Base-by-base conservation (phyloP, 2,329 filamentous ascomycete genomes). In the Bipolaris sorokiniana region DNA sequence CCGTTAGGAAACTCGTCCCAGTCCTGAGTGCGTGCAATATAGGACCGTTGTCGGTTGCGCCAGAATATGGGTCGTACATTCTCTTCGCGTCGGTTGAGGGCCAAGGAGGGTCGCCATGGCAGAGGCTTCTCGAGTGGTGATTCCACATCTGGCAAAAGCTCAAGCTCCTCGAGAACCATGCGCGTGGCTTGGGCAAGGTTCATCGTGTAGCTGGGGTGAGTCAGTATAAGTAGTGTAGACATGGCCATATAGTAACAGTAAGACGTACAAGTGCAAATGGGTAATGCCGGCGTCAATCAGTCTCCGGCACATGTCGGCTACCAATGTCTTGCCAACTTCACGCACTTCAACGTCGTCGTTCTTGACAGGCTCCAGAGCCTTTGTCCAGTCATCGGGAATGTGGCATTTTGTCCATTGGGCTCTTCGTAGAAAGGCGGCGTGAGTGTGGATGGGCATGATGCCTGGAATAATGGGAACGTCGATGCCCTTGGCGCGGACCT, bases 1-100 rank as follows among this genome's bases (percentile, higher is more conserved):
- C 95, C 95, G 82, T 99, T 99, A 54, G 95, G 95, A 70, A 97
- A 99, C 77, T 99, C 95, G 70, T 99, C 95, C 95, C 95, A 99
- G 67, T 97, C 94, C 75, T 97, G 93, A 0, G 95, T 99, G 53
- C 95, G 91, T 54, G 92, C 88, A 53, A 99, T 88, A 70, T 99
- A 99, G 3, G 93, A 97, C 73, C 95, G 92, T 79, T 96, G 95
- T 56, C 95, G 88, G 79, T 98, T 97, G 68, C 94, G 89, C 95
- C 95, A 99, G 84, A 99, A 99, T 66, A 99, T 96, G 33, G 95
- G 95, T 51, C 95, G 91, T 41, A 99, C 95, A 72, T 97, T 96
- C 79, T 99, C 95, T 46, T 91, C 91, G 69, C 94, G 86, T 46
- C 95, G 88, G 51, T 92, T 91, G 63, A 97, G 86, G 42, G 89